A percentile compares a stretch with the other conserved stretches of the same genome.
These are phyloP conservation scores for Acorus calamus DNA, from an alignment of 106 monocot genomes.

Conservation along the genomic window DNA sequence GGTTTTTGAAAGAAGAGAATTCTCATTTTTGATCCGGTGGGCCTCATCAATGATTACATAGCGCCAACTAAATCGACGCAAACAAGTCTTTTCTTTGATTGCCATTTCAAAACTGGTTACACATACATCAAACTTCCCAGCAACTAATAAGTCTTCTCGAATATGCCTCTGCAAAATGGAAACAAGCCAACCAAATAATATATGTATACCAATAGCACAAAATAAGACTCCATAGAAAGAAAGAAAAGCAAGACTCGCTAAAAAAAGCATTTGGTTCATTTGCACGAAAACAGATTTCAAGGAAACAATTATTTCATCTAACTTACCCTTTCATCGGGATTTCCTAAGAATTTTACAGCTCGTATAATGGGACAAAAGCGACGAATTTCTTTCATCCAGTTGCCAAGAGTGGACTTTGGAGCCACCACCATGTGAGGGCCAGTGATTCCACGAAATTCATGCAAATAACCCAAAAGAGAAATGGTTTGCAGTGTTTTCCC, in stretches of 20 bases:
- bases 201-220: background rate
- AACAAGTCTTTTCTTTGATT: slow-evolving; percentile 70
- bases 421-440: slow-evolving; percentile 98
- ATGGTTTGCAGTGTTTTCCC: slow-evolving; percentile 96
- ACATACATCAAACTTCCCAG: slow-evolving; percentile 91
- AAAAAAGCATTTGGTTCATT: too few species aligned
- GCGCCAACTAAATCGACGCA: slow-evolving; percentile 84
- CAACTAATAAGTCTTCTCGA: slow-evolving; percentile 67
- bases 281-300: too few species aligned
- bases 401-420: slow-evolving; percentile 90
- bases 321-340: slow-evolving; percentile 87
- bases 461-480: slow-evolving; percentile 73
- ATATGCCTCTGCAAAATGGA: slow-evolving; percentile 67
- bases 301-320: too few species aligned
- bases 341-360: slow-evolving; percentile 81
- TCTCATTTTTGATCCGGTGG: slow-evolving; percentile 93
- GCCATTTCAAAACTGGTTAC: slow-evolving; percentile 97
- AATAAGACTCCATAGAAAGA: too few species aligned
- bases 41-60: slow-evolving; percentile 97
- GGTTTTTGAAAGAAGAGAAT: slow-evolving; percentile 92
- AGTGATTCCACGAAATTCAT: slow-evolving; percentile 79
- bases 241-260: too few species aligned
- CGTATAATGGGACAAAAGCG: slow-evolving; percentile 84
- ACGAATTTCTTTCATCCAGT: slow-evolving; percentile 90
- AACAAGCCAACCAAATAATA: background rate